Percentiles rank a stretch among this genome's conserved stretches.
Evolutionary conservation across 345 rosid genomes (phyloP).

Genomic region (Salix dunnii): DNA sequence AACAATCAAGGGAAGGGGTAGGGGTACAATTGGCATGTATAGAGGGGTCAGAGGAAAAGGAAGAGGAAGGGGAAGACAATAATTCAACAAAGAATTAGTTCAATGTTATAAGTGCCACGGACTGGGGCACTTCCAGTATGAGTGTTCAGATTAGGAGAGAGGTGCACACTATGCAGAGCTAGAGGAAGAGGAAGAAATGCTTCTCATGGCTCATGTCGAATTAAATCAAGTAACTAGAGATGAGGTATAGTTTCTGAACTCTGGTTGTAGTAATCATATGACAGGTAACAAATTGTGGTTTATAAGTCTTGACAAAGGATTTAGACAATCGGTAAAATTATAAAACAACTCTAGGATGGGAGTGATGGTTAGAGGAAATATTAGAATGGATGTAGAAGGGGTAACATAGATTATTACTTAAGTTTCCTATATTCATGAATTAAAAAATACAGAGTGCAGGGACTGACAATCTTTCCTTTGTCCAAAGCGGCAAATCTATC

Average conservation of each 20-base stretch:
- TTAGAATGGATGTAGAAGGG: too few relatives aligned
- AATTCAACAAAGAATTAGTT: neutral
- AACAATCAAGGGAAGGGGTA: neutral
- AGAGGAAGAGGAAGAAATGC: neutral
- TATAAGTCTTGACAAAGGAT: neutral
- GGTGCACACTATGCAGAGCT: neutral
- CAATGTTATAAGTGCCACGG: neutral
- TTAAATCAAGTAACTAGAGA: neutral
- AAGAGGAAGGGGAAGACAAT: neutral
- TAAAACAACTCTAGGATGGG: too few relatives aligned
- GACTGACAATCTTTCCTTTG: too few relatives aligned
- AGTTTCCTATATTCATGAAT: too few relatives aligned
- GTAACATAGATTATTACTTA: too few relatives aligned
- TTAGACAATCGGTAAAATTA: neutral
- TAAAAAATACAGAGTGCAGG: too few relatives aligned
- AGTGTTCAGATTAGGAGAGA: neutral
- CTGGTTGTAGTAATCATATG: neutral
- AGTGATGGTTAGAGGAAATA: too few relatives aligned
- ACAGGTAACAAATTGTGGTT: neutral
- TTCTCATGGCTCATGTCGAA: neutral
- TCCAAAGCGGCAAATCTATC: too few relatives aligned
- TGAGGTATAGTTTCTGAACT: neutral
- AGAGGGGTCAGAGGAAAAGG: neutral
- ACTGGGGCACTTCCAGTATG: neutral
- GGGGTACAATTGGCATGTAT: too few relatives aligned